Percentiles rank a stretch among this genome's conserved stretches.
Conservation (phyloP, 1,284 basidiomycete species). For the Ustilago vetiveriae region DNA sequence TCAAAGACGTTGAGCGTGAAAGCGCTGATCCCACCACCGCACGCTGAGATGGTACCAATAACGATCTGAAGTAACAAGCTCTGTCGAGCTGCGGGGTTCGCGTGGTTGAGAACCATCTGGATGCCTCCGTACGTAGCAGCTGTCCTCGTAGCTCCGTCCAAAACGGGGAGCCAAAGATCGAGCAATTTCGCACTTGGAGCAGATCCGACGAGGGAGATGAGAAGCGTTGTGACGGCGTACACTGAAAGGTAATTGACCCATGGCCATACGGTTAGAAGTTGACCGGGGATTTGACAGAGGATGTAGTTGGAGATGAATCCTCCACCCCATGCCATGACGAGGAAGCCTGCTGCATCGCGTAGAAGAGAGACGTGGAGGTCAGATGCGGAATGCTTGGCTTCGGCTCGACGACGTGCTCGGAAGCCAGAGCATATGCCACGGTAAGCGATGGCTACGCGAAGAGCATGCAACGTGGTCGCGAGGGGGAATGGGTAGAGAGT, state of each 20-base stretch:
- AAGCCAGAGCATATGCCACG: constrained; percentile 34
- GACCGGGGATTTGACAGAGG: constrained; percentile 46
- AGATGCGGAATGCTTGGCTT: constrained; percentile 11
- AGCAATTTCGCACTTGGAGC: constrained; percentile 33
- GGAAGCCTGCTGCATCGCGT: constrained; percentile 51
- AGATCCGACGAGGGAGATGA: constrained; percentile 13
- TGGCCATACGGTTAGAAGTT: constrained; percentile 47
- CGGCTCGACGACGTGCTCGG: constrained; percentile 18
- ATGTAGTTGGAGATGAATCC: constrained; percentile 51
- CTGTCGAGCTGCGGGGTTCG: constrained; percentile 27
- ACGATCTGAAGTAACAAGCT: constrained; percentile 47
- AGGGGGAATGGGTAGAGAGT: constrained; percentile 53
- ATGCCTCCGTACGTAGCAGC: constrained; percentile 50
- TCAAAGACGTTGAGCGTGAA: constrained; percentile 56
- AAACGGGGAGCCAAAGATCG: constrained; percentile 44
- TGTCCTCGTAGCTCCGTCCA: constrained; percentile 54
- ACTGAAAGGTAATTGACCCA: constrained; percentile 56
- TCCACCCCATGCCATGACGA: constrained; percentile 62
- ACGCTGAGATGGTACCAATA: constrained; percentile 52
- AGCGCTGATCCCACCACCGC: constrained; percentile 53
- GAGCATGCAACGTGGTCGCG: constrained; percentile 51
- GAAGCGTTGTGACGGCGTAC: constrained; percentile 15
- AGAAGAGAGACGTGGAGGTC: constrained; percentile 27
- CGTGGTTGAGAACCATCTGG: constrained; percentile 40
- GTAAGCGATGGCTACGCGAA: constrained; percentile 53